Evolutionary conservation across 192 early-diverging fungal genomes (phyloP), one percentile per base, ranked within the genome.

Genomic region (Backusella macrospora): DNA sequence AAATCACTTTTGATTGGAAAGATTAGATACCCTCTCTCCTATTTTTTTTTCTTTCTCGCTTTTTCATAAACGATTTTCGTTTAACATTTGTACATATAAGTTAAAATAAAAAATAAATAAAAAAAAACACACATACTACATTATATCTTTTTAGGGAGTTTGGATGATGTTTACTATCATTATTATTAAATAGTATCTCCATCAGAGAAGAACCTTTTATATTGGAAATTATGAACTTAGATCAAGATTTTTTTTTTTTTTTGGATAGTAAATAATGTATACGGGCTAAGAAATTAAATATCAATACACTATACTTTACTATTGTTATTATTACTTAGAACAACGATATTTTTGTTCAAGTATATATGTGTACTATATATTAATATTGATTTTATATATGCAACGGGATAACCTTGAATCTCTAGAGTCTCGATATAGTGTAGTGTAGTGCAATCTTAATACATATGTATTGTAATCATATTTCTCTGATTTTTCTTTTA

Each of bases 1-100:
- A 59, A 59, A 59, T 59, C 8, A 26, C 52, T 59, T 59, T 59
- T 23, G 52, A 59, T 59, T 59, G 52, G 52, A 59, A 23, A 59
- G 52, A 59, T 5, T 59, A 59, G 26, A 59, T 21, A 59, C 52
- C 21, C 52, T 59, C 21, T 26, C 42, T 10, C 42, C 42, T 43
- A 9, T 43, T 43, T 43, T 43, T 43, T 43, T 13, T 59, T 55
- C 2, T 23, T 26, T 9, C 9, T 59, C 29, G 2, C 0, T 34
- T 34, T 2, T 34, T 34, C 12, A 26, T 26, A 59, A 46, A 59
- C 5, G 13, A 59, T 21, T 10, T 26, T 55, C 49, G 23, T 34
- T 34, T 34, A 55, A 7, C 9, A 55, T 55, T 55, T 55, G 49
- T 55, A 55, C 4, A 55, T 55, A 59, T 18, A 55, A 55, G 12